Base-by-base conservation (phyloP, 139 green algal species). In the Asterochloris erici region DNA sequence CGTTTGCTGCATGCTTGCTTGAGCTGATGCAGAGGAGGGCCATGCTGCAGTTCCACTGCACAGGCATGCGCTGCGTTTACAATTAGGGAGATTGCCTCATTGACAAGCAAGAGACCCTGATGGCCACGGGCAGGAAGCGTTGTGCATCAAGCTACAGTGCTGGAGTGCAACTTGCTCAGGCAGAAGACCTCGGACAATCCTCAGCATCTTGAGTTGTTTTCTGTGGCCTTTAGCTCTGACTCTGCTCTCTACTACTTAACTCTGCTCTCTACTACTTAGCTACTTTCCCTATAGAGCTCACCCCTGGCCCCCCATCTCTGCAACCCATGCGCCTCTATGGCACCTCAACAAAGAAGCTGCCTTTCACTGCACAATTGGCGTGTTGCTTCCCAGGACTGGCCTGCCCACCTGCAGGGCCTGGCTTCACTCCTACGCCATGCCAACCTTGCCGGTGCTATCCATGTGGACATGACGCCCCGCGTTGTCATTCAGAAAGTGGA, bases 401-500 rank as follows among this genome's bases (percentile, higher is more conserved):
- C 14, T 79, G 38, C 29, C 19, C 47, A 24, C 0, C 14, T 60
- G 61, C 60, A 80, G 76, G 76, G 76, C 13, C 60, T 80, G 23
- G 38, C 76, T 1, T 80, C 76, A 9, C 23, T 80, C 0, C 26
- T 80, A 1, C 68, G 68, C 24, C 60, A 69, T 17, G 76, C 76
- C n/a, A 61, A 80, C 23, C 60, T 80, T 61, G 54, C 76, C 68
- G 76, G 68, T 10, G 24, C 60, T 13, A 62, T 70, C 60, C 76
- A 80, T 9, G 76, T 64, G 76, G 68, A 12, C 76, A 80, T 23
- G 69, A 80, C 38, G 76, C 76, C 0, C 38, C 38, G 38, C 38
- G 38, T 54, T 54, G 60, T 80, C 54, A 80, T 80, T 70, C 60
- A 80, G 24, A 24, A 68, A 60, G 76, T 80, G 17, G 76, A 80